Evolutionary conservation across 2,329 filamentous ascomycete genomes (phyloP).

Genomic region (Alternaria hordeiaustralica): DNA sequence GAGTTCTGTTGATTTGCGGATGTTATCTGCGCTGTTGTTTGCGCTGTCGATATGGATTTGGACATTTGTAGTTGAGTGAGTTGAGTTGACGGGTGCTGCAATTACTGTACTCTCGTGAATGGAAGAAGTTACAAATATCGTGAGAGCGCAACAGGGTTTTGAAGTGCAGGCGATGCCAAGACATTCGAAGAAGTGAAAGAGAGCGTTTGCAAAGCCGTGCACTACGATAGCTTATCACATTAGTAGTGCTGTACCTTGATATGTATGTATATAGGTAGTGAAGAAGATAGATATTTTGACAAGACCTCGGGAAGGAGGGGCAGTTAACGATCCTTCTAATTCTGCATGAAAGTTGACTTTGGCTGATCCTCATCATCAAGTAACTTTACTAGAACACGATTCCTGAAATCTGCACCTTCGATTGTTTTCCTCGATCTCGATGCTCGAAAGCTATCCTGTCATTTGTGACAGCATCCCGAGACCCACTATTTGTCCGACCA

Average conservation of each 20-base stretch:
- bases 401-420: background rate
- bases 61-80: background rate
- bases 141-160: background rate
- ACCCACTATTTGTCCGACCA: background rate
- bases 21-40: background rate
- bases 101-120: background rate
- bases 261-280: background rate
- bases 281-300: background rate
- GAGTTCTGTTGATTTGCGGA: background rate
- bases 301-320: background rate
- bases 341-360: background rate
- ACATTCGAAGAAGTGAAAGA: background rate
- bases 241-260: background rate
- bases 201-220: background rate
- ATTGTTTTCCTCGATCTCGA: background rate
- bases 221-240: background rate
- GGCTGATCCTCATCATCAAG: background rate
- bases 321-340: background rate
- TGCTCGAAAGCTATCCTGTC: background rate
- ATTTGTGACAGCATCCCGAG: background rate
- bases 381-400: background rate
- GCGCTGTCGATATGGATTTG: background rate
- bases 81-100: background rate
- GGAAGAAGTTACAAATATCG: background rate
- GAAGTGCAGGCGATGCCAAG: background rate